Evolutionary conservation across 2,329 filamentous ascomycete genomes (phyloP), one percentile per base, ranked within the genome.

Genomic region (Cladophialophora bantiana): DNA sequence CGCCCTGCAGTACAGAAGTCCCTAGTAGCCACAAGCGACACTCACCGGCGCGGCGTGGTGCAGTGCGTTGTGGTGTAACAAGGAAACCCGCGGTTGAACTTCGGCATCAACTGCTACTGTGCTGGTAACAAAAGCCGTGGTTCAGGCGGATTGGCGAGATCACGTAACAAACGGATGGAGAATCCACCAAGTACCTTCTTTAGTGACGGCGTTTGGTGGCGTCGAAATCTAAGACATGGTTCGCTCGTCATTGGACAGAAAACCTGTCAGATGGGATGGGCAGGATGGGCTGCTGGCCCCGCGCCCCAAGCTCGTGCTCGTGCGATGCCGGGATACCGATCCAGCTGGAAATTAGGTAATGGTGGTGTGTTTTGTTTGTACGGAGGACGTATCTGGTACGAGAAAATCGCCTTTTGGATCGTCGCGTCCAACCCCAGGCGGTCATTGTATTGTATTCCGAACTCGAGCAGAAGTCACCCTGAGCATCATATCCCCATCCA

Each of bases 71-170:
- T 6, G 4, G 40, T 18, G 40, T n/a, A 5, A 42, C 5, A n/a
- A n/a, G 18, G 9, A 13, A 42, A 6, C 6, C 6, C 5, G 7
- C 40, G 40, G 40, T 18, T 42, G 15, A 42, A n/a, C 40, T 42
- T 42, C 40, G 40, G 40, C 40, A 3, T 7, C 40, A n/a, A 42
- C 40, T n/a, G 15, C 40, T 42, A 4, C 40, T 26, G 2, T 42
- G 40, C 40, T 12, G 40, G 40, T 42, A n/a, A 53, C 5, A 31
- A 34, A 26, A 53, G 18, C 58, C 58, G 58, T 40, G 42, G 42
- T 60, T 60, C 58, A 60, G 58, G 58, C 58, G 58, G 35, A 3
- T 52, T 31, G n/a, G 32, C 36, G 48, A 42, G 40, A 42, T 42
- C 40, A 42, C 40, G 40, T n/a, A 42, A n/a, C 13, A 2, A 42